phyloP scores from a whole-genome alignment of 805 yeast species.

The Zygosaccharomyces lentus region DNA sequence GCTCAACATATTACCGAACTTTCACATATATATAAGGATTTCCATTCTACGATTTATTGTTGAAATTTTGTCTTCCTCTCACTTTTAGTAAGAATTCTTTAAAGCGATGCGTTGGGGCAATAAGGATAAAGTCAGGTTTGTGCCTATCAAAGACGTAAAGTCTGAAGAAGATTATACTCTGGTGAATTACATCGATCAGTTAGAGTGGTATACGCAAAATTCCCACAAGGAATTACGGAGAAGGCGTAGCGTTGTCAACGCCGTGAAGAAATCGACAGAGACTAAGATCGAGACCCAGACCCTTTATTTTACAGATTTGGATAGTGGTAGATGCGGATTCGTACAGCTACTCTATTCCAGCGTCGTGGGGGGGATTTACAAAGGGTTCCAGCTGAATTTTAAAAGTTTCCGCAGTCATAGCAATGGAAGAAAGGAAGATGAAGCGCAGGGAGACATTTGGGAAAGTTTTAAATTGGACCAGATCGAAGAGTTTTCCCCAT shows the following conservation, averaged over 20 bases:
- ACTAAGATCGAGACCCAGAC: slow-evolving; percentile 55
- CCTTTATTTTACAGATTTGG: slow-evolving; percentile 47
- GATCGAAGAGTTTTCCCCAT: slow-evolving; percentile 16
- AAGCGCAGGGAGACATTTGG: slow-evolving; percentile 40
- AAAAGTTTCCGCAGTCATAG: slow-evolving; percentile 35
- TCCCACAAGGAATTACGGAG: slow-evolving; percentile 8
- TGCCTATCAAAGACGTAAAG: slow-evolving; percentile 12
- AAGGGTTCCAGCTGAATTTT: slow-evolving; percentile 51
- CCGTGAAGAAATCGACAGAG: slow-evolving; percentile 16
- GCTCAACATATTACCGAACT: no score
- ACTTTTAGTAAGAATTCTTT: neutral
- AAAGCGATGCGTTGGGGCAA: slow-evolving; percentile 8
- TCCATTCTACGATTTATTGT: no score
- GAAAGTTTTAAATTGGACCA: slow-evolving; percentile 42
- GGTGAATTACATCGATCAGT: slow-evolving; percentile 13
- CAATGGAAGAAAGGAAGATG: slow-evolving; percentile 9
- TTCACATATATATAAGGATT: no score
- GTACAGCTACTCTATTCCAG: slow-evolving; percentile 51
- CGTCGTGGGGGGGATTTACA: slow-evolving; percentile 47
- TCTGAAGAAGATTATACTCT: slow-evolving; percentile 13
- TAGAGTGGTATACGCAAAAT: slow-evolving; percentile 14
- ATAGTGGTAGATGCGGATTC: slow-evolving; percentile 42
- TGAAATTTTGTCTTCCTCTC: neutral
- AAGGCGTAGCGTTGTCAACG: slow-evolving; percentile 9
- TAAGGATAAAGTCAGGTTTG: slow-evolving; percentile 16